Conservation (phyloP, 2,329 filamentous ascomycete genomes). For the Cordyceps farinosa region DNA sequence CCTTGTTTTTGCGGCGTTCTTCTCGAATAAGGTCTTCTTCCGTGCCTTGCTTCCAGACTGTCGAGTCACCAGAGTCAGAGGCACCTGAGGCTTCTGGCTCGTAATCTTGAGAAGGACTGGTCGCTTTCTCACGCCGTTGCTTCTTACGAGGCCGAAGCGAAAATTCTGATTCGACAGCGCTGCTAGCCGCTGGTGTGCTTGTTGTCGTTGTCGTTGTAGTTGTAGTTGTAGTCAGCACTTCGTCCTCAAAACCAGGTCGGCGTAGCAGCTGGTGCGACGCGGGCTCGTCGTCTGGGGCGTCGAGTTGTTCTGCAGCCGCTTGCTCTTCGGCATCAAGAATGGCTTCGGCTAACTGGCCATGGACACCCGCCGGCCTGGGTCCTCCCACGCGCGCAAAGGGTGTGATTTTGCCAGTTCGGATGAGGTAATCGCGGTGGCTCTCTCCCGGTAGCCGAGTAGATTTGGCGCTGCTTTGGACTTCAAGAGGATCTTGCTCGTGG, state of each 20-base stretch:
- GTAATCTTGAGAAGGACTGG: conserved; percentile 47
- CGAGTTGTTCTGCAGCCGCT: conserved; percentile 41
- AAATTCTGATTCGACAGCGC: conserved; percentile 49
- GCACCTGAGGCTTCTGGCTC: conserved; percentile 32
- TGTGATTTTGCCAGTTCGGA: conserved; percentile 95
- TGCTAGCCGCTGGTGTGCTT: conserved; percentile 18
- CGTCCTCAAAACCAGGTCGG: conserved; percentile 64
- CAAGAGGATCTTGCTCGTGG: conserved; percentile 50
- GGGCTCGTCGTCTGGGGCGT: conserved; percentile 43
- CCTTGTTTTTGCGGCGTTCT: conserved; percentile 41
- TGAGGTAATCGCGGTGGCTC: conserved; percentile 81
- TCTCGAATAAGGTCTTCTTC: conserved; percentile 38
- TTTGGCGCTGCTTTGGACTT: conserved; percentile 41
- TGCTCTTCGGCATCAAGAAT: conserved; percentile 81
- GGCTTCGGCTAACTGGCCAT: conserved; percentile 70
- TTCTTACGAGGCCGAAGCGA: conserved; percentile 58
- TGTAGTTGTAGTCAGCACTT: conserved; percentile 19
- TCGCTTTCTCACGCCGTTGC: conserved; percentile 35
- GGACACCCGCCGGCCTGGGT: conserved; percentile 56
- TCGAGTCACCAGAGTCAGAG: conserved; percentile 34
- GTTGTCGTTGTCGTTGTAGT: conserved; percentile 4
- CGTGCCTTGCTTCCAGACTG: conserved; percentile 37
- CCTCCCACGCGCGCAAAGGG: conserved; percentile 80
- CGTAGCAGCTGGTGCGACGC: conserved; percentile 70
- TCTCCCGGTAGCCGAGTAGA: conserved; percentile 70